Conservation (phyloP, 805 yeast genomes). For the Zygosaccharomyces pseudorouxii region DNA sequence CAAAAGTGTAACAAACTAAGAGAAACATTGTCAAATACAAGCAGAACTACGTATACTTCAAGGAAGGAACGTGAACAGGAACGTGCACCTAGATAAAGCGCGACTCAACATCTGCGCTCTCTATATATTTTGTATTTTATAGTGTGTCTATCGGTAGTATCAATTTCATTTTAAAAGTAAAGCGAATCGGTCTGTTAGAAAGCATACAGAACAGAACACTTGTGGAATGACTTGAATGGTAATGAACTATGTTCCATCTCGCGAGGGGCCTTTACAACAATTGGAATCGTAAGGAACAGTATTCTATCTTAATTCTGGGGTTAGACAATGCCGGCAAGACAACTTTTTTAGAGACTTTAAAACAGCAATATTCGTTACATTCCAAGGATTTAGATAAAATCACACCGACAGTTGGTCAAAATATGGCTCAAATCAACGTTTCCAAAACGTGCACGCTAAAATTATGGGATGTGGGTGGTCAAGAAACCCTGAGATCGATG, state of each 20-base stretch:
- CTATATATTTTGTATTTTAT: neutral
- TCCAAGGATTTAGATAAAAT: slow-evolving; percentile 57
- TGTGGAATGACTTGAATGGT: neutral
- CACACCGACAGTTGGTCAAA: slow-evolving; percentile 93
- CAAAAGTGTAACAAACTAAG: slow-evolving; percentile 21
- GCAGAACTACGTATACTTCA: slow-evolving; percentile 7
- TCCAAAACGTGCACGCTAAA: slow-evolving; percentile 50
- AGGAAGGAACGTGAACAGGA: slow-evolving; percentile 1
- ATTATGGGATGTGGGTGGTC: slow-evolving; percentile 98
- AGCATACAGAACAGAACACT: neutral
- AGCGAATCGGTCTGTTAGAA: slow-evolving; percentile 1
- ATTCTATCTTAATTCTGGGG: slow-evolving; percentile 77
- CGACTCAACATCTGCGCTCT: neutral
- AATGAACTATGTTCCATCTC: slow-evolving; percentile 56
- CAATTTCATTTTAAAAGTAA: slow-evolving; percentile 1
- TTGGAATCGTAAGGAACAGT: slow-evolving; percentile 60
- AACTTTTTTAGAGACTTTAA: slow-evolving; percentile 64
- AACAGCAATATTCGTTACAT: slow-evolving; percentile 46
- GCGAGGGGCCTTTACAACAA: slow-evolving; percentile 56
- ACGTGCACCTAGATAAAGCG: neutral
- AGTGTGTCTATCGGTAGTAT: neutral
- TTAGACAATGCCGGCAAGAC: slow-evolving; percentile 97
- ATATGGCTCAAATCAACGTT: slow-evolving; percentile 49
- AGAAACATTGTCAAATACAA: slow-evolving; percentile 11
- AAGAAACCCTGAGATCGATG: slow-evolving; percentile 71